Evolutionary conservation across 495 filamentous ascomycete genomes (phyloP), one percentile per base, ranked within the genome.

Genomic region (Penicillium coprophilum): DNA sequence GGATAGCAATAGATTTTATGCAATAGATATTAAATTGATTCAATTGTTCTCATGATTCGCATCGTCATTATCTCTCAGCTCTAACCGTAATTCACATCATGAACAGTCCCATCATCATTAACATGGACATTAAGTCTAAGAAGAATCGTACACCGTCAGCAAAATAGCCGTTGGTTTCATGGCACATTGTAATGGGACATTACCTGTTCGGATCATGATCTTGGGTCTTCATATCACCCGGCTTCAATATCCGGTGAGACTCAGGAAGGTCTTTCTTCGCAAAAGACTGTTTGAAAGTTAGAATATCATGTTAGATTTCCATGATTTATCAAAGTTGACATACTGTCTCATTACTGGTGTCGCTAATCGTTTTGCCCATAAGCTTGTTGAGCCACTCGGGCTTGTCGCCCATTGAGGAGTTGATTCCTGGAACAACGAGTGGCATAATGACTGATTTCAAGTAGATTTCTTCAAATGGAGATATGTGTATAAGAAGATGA

Each of bases 341-440:
- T 68, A 85, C 83, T 10, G 64, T 69, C 36, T 75, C 73, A 69
- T 84, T 73, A 51, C 64, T 71, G 8, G 58, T 48, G 6, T 85
- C 82, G 23, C 75, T 77, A 39, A 85, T 67, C 65, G 83, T 90
- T 84, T 92, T 92, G 57, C 89, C 89, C 49, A 86, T 82, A 15
- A 93, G 76, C 79, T 90, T 90, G 69, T 78, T 83, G 40, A 71
- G 71, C 89, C 89, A 93, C 57, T 87, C 82, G 38, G 80, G 73
- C 58, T 84, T 84, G 64, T 81, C 76, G 50, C 70, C 76, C 54
- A 66, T 60, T 39, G 72, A 67, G 70, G 77, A 80, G 65, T 77
- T 81, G 74, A 91, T 74, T 65, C 84, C 87, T 13, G 89, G 89
- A 17, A 92, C 82, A 65, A 93, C 85, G 73, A 93, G 88, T 78